Conservation (phyloP, 768 basidiomycete species). For the Calocybe cyanea region DNA sequence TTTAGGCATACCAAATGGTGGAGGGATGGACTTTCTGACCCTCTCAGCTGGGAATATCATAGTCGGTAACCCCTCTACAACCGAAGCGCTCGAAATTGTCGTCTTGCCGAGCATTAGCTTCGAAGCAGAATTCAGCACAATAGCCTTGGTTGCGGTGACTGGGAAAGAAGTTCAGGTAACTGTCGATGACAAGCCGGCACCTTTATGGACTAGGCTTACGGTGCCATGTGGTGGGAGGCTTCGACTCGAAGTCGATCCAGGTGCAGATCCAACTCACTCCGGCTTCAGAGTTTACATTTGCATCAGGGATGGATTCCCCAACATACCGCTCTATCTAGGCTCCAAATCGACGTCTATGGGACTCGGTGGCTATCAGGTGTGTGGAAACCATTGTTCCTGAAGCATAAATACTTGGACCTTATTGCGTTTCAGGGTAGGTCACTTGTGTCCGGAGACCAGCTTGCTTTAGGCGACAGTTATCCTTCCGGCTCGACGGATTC, state of each 20-base stretch:
- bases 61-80: slow-evolving; percentile 46
- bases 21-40: slow-evolving; percentile 60
- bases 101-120: slow-evolving; percentile 39
- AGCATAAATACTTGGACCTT: neutral
- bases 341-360: slow-evolving; percentile 66
- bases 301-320: slow-evolving; percentile 58
- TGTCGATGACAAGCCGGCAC: slow-evolving; percentile 32
- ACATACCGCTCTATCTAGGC: slow-evolving; percentile 50
- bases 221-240: slow-evolving; percentile 44
- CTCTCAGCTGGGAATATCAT: slow-evolving; percentile 56
- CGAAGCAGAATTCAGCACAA: slow-evolving; percentile 45
- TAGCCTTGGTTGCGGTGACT: slow-evolving; percentile 51
- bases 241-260: slow-evolving; percentile 29
- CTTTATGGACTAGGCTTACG: slow-evolving; percentile 47
- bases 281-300: slow-evolving; percentile 58
- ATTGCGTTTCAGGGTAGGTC: slow-evolving; percentile 44
- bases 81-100: slow-evolving; percentile 55
- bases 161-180: slow-evolving; percentile 43
- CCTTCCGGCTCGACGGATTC: slow-evolving; percentile 7
- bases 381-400: slow-evolving; percentile 6
- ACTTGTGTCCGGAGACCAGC: slow-evolving; percentile 46
- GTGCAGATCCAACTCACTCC: slow-evolving; percentile 12
- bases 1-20: slow-evolving; percentile 55
- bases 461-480: slow-evolving; percentile 34
- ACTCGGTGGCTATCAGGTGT: slow-evolving; percentile 55